These are phyloP conservation scores for Mimosa pudica DNA, from an alignment of 306 rosid genomes.

Conservation along the genomic window DNA sequence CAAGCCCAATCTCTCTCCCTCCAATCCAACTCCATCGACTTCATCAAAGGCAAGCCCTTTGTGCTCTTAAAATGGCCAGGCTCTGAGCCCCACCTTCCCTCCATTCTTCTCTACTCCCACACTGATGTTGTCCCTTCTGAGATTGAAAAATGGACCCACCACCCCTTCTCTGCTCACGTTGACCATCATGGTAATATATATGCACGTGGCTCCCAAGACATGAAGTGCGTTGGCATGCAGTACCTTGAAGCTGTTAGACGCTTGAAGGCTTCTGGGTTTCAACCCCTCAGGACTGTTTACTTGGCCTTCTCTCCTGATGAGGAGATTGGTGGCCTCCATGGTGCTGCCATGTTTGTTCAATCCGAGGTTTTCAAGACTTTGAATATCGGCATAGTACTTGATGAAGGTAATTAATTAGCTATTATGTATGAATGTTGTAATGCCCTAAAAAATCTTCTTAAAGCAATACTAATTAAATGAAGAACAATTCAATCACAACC, in stretches of 20 bases:
- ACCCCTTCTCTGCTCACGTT: conserved; percentile 68
- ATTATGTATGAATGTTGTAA: neutral
- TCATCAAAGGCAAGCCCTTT: conserved; percentile 65
- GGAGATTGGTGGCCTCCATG: conserved; percentile 85
- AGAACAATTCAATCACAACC: too few relatives aligned
- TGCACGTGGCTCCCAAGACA: conserved; percentile 91
- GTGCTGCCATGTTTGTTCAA: conserved; percentile 58
- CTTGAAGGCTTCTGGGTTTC: conserved; percentile 53
- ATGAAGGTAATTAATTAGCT: conserved; percentile 62
- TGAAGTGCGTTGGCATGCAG: conserved; percentile 95
- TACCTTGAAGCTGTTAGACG: conserved; percentile 83
- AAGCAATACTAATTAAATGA: too few relatives aligned
- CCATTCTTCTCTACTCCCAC: conserved; percentile 87
- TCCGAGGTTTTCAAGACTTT: conserved; percentile 56
- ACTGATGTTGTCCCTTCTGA: conserved; percentile 85
- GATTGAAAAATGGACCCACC: conserved; percentile 71
- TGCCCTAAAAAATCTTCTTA: too few relatives aligned
- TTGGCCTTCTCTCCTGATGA: conserved; percentile 82
- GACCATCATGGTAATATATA: conserved; percentile 54
- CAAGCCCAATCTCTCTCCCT: conserved; percentile 70
- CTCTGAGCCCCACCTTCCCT: conserved; percentile 59
- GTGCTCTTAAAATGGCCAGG: conserved; percentile 83
- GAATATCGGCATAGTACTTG: conserved; percentile 82
- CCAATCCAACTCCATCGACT: conserved; percentile 60
- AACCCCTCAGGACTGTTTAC: conserved; percentile 59